A percentile compares a stretch with the other conserved stretches of the same genome.
Conservation (phyloP, 805 yeast species). For the Metschnikowia kofuensis region DNA sequence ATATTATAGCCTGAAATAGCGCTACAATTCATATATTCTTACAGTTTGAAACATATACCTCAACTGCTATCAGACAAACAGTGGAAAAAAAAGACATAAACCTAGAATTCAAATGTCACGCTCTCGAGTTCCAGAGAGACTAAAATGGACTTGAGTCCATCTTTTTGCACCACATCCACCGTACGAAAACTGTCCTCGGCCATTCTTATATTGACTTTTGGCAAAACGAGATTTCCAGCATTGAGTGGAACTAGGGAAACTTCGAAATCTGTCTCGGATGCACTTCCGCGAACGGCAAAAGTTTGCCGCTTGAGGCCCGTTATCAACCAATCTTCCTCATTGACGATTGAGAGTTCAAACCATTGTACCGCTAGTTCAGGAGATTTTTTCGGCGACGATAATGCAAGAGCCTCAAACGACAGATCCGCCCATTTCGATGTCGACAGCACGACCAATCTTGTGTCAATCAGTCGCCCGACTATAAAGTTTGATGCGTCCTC, state of each 20-base stretch:
- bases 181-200: constrained; percentile 26
- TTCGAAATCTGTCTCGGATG: constrained; percentile 21
- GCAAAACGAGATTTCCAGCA: constrained; percentile 69
- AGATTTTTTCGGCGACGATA: constrained; percentile 13
- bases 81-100: too few relatives aligned
- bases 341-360: constrained; percentile 47
- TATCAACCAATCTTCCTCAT: constrained; percentile 74
- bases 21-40: too few relatives aligned
- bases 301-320: constrained; percentile 64
- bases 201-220: constrained; percentile 48
- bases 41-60: too few relatives aligned
- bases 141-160: constrained; percentile 64
- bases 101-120: constrained; percentile 55
- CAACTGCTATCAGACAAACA: too few relatives aligned
- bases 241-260: constrained; percentile 68
- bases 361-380: constrained; percentile 12
- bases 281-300: constrained; percentile 37
- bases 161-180: constrained; percentile 63
- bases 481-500: constrained; percentile 40
- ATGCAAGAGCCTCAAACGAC: constrained; percentile 7
- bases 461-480: constrained; percentile 63
- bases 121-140: constrained; percentile 70
- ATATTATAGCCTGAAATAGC: too few relatives aligned
- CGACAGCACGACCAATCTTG: constrained; percentile 43
- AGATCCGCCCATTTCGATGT: constrained; percentile 42